A percentile compares a stretch with the other conserved stretches of the same genome.
phyloP scores from a whole-genome alignment of 176 grass and related monocot genomes.

The Eleusine indica region DNA sequence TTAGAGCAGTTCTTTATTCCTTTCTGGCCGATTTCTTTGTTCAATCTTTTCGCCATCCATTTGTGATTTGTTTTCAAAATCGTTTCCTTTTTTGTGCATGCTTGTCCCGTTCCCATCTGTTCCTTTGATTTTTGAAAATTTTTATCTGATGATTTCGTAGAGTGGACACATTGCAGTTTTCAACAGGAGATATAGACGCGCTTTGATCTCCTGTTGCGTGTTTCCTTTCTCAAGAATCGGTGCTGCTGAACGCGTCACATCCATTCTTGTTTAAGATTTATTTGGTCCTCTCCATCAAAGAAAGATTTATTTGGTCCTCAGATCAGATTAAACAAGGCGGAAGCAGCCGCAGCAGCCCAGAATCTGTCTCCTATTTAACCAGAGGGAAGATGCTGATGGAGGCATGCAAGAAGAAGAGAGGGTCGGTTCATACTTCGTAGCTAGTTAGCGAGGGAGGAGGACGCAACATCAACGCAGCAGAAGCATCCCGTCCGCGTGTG shows the following conservation, averaged over 20 bases:
- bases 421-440: too few species aligned
- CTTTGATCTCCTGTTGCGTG: neutral
- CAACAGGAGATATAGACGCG: neutral
- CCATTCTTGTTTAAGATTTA: neutral
- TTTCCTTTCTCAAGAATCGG: neutral
- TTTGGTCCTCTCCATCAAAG: neutral
- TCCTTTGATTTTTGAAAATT: neutral
- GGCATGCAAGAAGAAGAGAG: neutral
- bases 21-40: neutral
- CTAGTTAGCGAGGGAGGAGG: too few species aligned
- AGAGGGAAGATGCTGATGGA: neutral
- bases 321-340: neutral
- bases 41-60: neutral
- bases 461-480: neutral
- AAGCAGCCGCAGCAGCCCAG: neutral
- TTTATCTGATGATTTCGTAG: neutral
- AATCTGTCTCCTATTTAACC: neutral
- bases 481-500: neutral
- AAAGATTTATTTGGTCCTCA: neutral
- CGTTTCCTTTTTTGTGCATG: neutral
- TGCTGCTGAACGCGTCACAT: neutral
- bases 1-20: neutral
- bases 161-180: neutral
- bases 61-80: neutral
- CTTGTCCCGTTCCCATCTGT: neutral